Evolutionary conservation across 495 filamentous ascomycete genomes (phyloP).

Genomic region (Copromyces sp.): DNA sequence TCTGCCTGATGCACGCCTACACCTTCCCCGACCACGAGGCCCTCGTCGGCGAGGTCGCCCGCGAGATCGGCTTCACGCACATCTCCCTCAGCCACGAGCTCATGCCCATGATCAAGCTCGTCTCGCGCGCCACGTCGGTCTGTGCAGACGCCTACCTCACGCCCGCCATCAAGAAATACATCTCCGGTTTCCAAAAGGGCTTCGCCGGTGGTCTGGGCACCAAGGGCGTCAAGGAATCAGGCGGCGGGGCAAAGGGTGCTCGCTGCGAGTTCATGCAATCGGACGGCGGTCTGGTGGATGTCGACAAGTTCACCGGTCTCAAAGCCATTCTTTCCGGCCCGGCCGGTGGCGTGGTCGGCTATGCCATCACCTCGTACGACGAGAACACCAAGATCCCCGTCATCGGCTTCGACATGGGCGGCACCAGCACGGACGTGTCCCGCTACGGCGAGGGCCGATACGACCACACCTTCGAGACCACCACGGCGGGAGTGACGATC

Average conservation of each 20-base stretch:
- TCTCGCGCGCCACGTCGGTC: constrained; percentile 80
- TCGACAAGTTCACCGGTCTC: constrained; percentile 63
- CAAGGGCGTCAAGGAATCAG: constrained; percentile 49
- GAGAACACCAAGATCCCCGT: constrained; percentile 76
- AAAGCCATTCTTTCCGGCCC: constrained; percentile 71
- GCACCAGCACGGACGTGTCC: constrained; percentile 91
- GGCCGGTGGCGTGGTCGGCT: constrained; percentile 81
- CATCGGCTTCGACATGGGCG: constrained; percentile 94
- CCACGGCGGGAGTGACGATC: constrained; percentile 89
- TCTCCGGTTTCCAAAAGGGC: constrained; percentile 71
- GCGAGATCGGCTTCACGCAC: constrained; percentile 64
- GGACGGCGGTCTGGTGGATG: constrained; percentile 70
- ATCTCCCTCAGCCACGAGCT: constrained; percentile 65
- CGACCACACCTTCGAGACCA: constrained; percentile 96
- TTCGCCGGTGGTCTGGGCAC: constrained; percentile 62
- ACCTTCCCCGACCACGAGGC: constrained; percentile 69
- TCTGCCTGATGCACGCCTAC: constrained; percentile 75
- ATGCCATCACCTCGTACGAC: constrained; percentile 89
- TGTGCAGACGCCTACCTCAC: constrained; percentile 96
- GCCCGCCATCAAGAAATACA: constrained; percentile 91
- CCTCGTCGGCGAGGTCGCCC: constrained; percentile 55
- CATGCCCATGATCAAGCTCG: constrained; percentile 93
- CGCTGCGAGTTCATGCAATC: constrained; percentile 84
- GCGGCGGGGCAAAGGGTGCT: constrained; percentile 43
- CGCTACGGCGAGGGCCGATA: constrained; percentile 81